Percentiles rank a stretch among this genome's conserved stretches.
Evolutionary conservation across 2,329 filamentous ascomycete genomes (phyloP).

Genomic region (Annulohypoxylon truncatum): DNA sequence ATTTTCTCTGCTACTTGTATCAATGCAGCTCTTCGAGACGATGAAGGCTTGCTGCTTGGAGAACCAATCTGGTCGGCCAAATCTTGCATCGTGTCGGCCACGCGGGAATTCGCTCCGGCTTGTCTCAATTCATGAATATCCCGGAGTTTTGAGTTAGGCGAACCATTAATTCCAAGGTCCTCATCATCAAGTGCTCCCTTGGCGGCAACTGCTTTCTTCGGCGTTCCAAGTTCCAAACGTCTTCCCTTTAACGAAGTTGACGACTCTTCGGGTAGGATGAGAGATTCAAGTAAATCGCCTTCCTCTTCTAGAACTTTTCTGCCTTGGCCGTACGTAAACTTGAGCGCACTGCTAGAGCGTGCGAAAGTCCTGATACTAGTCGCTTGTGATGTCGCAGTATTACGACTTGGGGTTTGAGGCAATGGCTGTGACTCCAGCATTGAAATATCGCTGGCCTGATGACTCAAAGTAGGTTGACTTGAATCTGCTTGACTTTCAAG

Average conservation of each 20-base stretch:
- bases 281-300: constrained; percentile 47
- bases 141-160: constrained; percentile 63
- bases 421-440: constrained; percentile 39
- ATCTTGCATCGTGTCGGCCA: constrained; percentile 74
- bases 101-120: constrained; percentile 73
- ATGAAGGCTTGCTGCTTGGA: constrained; percentile 59
- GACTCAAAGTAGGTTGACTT: constrained; percentile 37
- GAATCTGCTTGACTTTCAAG: constrained; percentile 34
- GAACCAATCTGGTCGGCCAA: constrained; percentile 69
- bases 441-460: constrained; percentile 38
- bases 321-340: constrained; percentile 50
- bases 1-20: constrained; percentile 70
- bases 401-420: constrained; percentile 44
- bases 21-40: constrained; percentile 67
- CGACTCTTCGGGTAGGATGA: constrained; percentile 43
- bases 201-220: constrained; percentile 41
- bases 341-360: constrained; percentile 48
- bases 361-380: constrained; percentile 45
- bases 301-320: constrained; percentile 50
- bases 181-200: constrained; percentile 53
- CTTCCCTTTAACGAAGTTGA: constrained; percentile 45
- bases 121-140: constrained; percentile 74
- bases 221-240: constrained; percentile 47
- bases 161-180: constrained; percentile 56
- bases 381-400: constrained; percentile 34